Base-by-base conservation (phyloP, 306 rosid species). In the Cicer chorassanicum region DNA sequence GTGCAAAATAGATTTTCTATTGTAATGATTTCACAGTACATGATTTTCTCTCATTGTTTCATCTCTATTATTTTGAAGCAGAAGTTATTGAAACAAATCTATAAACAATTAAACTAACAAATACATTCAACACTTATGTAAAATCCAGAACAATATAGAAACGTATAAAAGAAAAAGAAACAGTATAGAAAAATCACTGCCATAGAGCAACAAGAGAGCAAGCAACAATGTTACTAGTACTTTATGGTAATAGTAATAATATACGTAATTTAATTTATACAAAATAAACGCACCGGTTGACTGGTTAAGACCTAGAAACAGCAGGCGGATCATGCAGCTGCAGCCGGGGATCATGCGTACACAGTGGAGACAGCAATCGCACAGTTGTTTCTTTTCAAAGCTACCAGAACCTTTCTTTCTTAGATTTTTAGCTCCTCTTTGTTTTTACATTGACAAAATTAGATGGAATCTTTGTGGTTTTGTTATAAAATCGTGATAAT, bases 251-350 rank as follows among this genome's bases (percentile, higher is more conserved):
- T 19, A 21, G 29, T 21, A 21, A 21, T 21, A 21, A 21, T 21
- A 2, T 21, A 21, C 29, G 29, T 21, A 21, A 21, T 21, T 21
- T 29, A 29, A 29, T 29, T 29, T 29, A 3, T 29, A n/a, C 55
- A 55, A 55, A 55, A 55, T 55, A 9, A 55, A 55, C 62, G n/a
- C 62, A 55, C 62, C 63, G n/a, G 14, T 56, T 9, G 14, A 55
- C 14, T 55, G 62, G 38, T 24, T 24, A 14, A 21, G 63, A 9
- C 24, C 14, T 9, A 4, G 14, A 5, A 21, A 56, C 40, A 39
- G 8, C 40, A 1, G 38, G 0, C 14, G 40, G 8, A 11, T 24
- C 14, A 56, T 19, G 61, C 61, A 55, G 61, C 36, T 54, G n/a
- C 36, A 18, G n/a, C 61, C 10, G 38, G 14, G 14, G 8, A 21